Conservation (phyloP, 2,329 filamentous ascomycete species). For the Lasiodiplodia sp. region DNA sequence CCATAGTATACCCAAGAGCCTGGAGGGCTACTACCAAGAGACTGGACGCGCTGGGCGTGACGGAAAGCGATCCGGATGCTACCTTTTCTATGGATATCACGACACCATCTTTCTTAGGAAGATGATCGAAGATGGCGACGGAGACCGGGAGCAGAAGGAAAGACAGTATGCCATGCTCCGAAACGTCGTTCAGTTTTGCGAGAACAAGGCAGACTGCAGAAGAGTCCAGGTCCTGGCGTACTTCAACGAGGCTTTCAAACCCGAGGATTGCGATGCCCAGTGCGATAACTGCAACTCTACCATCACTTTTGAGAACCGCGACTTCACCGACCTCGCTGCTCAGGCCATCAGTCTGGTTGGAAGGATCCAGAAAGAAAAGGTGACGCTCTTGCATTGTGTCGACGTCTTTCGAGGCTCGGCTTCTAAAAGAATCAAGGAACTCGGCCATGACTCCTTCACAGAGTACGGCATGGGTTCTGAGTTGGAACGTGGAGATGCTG, state of each 20-base stretch:
- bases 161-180: conserved; percentile 86
- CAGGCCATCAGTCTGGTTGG: conserved; percentile 74
- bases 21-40: conserved; percentile 98
- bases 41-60: conserved; percentile 94
- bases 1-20: conserved; percentile 87
- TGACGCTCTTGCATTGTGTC: conserved; percentile 82
- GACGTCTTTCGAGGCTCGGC: conserved; percentile 80
- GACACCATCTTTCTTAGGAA: conserved; percentile 77
- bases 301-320: conserved; percentile 72
- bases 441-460: conserved; percentile 54
- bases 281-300: conserved; percentile 92
- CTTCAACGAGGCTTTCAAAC: conserved; percentile 85
- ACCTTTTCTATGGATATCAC: conserved; percentile 83
- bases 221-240: conserved; percentile 90
- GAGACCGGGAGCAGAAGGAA: conserved; percentile 66
- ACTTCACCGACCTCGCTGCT: conserved; percentile 78
- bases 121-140: conserved; percentile 85
- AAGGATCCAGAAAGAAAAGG: conserved; percentile 62
- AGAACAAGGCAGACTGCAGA: conserved; percentile 87
- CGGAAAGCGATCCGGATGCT: conserved; percentile 85
- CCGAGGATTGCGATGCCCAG: conserved; percentile 71
- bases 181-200: conserved; percentile 84
- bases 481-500: conserved; percentile 77
- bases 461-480: conserved; percentile 73
- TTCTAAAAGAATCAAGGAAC: conserved; percentile 64